Percentiles rank a stretch among this genome's conserved stretches.
phyloP scores from a whole-genome alignment of 768 basidiomycete genomes.

The Hericium alpestre region DNA sequence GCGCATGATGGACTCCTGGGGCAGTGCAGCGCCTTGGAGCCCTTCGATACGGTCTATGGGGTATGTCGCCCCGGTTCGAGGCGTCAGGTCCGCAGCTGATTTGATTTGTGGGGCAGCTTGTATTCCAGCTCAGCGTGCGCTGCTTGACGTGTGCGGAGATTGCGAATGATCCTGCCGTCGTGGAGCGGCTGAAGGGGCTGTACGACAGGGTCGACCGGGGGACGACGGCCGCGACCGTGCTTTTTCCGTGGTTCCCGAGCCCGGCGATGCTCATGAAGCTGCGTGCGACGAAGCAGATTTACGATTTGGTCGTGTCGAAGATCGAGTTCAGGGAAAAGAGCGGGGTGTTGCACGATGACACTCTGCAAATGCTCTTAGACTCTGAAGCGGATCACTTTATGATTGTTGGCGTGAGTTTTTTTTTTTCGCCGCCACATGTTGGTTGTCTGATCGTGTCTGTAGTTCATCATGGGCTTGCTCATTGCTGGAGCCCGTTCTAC shows the following conservation, averaged over 20 bases:
- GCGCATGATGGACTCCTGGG: constrained; percentile 55
- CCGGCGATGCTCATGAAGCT: constrained; percentile 63
- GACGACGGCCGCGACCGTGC: constrained; percentile 62
- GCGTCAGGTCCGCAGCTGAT: background rate
- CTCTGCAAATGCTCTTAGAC: constrained; percentile 67
- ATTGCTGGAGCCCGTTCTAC: constrained; percentile 77
- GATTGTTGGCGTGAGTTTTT: constrained; percentile 52
- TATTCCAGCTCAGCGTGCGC: constrained; percentile 67
- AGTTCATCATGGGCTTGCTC: constrained; percentile 78
- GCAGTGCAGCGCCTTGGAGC: constrained; percentile 50
- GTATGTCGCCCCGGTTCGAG: constrained; percentile 21
- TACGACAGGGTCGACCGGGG: constrained; percentile 62
- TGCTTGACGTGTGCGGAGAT: constrained; percentile 60
- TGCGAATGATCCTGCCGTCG: constrained; percentile 51
- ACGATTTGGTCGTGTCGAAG: constrained; percentile 51
- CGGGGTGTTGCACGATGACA: constrained; percentile 50
- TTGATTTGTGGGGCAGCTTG: constrained; percentile 24
- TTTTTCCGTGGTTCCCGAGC: constrained; percentile 69
- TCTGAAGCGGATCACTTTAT: constrained; percentile 55
- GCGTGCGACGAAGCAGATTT: constrained; percentile 66
- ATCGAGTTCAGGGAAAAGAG: constrained; percentile 48
- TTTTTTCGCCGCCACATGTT: background rate
- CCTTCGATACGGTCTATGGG: constrained; percentile 61
- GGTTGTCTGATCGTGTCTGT: constrained; percentile 12
- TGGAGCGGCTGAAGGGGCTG: constrained; percentile 49